Percentiles rank a stretch among this genome's conserved stretches.
phyloP scores from a whole-genome alignment of 192 early-diverging fungal species.

The Backusella liffmaniae region DNA sequence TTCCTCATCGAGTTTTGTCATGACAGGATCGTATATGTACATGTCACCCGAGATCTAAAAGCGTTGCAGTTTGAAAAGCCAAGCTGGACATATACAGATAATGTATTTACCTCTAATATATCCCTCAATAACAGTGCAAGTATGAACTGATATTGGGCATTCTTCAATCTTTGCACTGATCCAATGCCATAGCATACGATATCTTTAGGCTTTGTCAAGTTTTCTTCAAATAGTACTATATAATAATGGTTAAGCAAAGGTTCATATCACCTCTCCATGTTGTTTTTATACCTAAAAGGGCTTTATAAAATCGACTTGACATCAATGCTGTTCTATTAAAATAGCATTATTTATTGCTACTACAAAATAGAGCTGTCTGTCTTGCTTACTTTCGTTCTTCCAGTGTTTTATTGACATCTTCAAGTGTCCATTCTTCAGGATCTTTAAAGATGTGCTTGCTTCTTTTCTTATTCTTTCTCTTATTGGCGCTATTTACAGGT shows the following conservation, averaged over 20 bases:
- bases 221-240: conserved; percentile 16
- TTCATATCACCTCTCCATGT: background rate
- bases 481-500: conserved; percentile 1
- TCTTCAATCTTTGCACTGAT: conserved; percentile 35
- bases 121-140: conserved; percentile 24
- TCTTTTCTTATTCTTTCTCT: conserved; percentile 13
- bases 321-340: conserved; percentile 8
- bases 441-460: conserved; percentile 21
- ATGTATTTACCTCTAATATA: conserved; percentile 21
- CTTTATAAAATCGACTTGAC: conserved; percentile 23
- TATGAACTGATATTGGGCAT: conserved; percentile 39
- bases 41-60: conserved; percentile 27
- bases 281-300: conserved; percentile 1
- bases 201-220: conserved; percentile 17
- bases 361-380: background rate
- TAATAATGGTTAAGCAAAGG: background rate
- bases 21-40: conserved; percentile 38
- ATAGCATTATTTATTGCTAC: background rate
- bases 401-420: conserved; percentile 18
- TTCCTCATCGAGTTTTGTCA: conserved; percentile 35
- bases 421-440: conserved; percentile 20
- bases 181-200: conserved; percentile 42
- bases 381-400: conserved; percentile 18
- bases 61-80: background rate
- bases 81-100: background rate